Base-by-base conservation (phyloP, 1,284 basidiomycete species). In the Moniliella sp. region DNA sequence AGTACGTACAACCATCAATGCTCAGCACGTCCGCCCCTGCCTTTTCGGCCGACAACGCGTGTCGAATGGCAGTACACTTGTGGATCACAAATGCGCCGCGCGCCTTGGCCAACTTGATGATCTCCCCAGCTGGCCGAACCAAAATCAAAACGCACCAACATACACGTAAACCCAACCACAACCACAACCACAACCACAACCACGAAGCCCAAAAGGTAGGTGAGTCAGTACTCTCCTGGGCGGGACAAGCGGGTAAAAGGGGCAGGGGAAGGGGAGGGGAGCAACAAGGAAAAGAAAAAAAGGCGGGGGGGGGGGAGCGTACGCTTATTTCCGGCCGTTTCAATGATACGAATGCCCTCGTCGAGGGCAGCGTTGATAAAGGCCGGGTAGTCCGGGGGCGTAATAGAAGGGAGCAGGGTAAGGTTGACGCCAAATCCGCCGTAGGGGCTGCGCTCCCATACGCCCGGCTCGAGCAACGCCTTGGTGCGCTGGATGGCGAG, bases 241-340 rank as follows among this genome's bases (percentile, higher is more conserved):
- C n/a, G n/a, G n/a, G n/a, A n/a, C n/a, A n/a, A n/a, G n/a, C n/a
- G n/a, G n/a, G n/a, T n/a, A n/a, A n/a, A n/a, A n/a, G n/a, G n/a
- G n/a, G n/a, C n/a, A n/a, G 8, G 21, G 21, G 21, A 7, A 23
- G 7, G 5, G 5, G 13, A 27, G 26, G 8, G 5, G 9, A 2
- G 23, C n/a, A n/a, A 14, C 8, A 3, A 11, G 4, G 18, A 5
- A 14, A 18, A 18, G 7, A 18, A 10, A 30, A 23, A n/a, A 23
- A 7, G 21, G 7, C 8, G 7, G 7, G 21, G n/a, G 21, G 7
- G 15, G 23, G 18, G 8, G 27, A 18, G 25, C 71, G 42, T 48
- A 80, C 78, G 78, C 57, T 76, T 82, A 59, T 78, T 83, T 7
- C 84, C 84, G 1, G 84, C 84, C 0, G 84, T 93, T 66, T 93